These are phyloP conservation scores for Kurtzmaniella quercitrusa DNA, from an alignment of 1,139 yeast genomes.

Conservation along the genomic window DNA sequence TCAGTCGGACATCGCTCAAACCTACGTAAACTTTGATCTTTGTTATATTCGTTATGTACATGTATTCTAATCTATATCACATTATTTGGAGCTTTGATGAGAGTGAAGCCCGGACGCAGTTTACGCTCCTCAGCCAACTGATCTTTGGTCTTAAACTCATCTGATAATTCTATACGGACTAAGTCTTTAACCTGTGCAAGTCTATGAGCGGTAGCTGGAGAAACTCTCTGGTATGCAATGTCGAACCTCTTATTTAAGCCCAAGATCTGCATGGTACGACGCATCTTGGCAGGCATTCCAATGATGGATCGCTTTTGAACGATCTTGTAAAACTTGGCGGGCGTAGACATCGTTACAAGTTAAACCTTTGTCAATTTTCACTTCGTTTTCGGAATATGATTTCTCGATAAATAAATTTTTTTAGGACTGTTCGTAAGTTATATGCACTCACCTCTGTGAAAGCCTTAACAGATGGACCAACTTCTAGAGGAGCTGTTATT, in stretches of 20 bases:
- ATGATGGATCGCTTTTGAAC: slow-evolving; percentile 79
- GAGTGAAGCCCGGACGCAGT: slow-evolving; percentile 56
- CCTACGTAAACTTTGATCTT: too few relatives aligned
- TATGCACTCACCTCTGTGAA: background rate
- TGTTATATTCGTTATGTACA: background rate
- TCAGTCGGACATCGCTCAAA: too few relatives aligned
- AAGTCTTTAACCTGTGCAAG: slow-evolving; percentile 81
- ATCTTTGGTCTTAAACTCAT: slow-evolving; percentile 42
- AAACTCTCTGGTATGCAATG: slow-evolving; percentile 66
- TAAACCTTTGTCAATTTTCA: background rate
- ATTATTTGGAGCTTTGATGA: slow-evolving; percentile 12
- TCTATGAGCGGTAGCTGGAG: slow-evolving; percentile 82
- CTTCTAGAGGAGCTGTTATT: slow-evolving; percentile 7
- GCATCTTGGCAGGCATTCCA: slow-evolving; percentile 71
- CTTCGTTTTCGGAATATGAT: background rate
- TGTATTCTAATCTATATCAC: slow-evolving; percentile 1
- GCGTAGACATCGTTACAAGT: slow-evolving; percentile 11
- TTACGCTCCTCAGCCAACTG: slow-evolving; percentile 57
- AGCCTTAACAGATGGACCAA: slow-evolving; percentile 5
- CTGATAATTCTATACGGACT: slow-evolving; percentile 78
- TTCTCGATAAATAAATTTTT: background rate
- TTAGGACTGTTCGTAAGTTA: background rate
- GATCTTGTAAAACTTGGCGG: slow-evolving; percentile 49
- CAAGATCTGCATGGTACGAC: slow-evolving; percentile 63
- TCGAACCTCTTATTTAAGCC: slow-evolving; percentile 78